Evolutionary conservation across 495 filamentous ascomycete species (phyloP), one percentile per base, ranked within the genome.

Genomic region (Penicillium subrubescens): DNA sequence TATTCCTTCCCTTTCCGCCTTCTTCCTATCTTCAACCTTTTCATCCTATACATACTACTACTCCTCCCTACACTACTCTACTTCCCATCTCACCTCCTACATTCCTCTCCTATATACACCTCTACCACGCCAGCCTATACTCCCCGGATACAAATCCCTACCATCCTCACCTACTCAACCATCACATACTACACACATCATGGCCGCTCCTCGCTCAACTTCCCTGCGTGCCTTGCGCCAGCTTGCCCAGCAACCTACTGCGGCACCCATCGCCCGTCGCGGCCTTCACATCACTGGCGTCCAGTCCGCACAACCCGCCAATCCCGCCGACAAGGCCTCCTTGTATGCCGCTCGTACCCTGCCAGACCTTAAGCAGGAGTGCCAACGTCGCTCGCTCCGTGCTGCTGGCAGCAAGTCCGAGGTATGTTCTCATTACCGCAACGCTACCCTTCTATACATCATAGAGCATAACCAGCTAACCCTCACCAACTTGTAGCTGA

Each of bases 241-340:
- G 60, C 73, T 86, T 44, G 75, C 79, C 15, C 77, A 80, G 71
- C 82, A 79, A 63, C 73, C 66, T 41, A 70, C 66, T 57, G 69
- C 77, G 61, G 64, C 72, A 44, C 74, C 75, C 41, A 64, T 73
- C 67, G 59, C 73, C 63, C 80, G 79, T 59, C 85, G 85, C 46
- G 56, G 71, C 57, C 77, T 88, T 46, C 82, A 84, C 76, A 87
- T 88, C 66, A 80, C 82, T 37, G 84, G 84, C 59, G 78, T 77
- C n/a, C 77, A 83, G 64, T 81, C 81, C 44, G 83, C 74, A 63
- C 77, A 79, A 59, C 71, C 73, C 31, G 71, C 72, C 68, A 75
- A 76, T 58, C 68, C 73, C 34, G 63, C 73, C 55, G 74, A 81
- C 57, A 71, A 69, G 62, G 65, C 77, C 29, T 74, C 77, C 60